These are phyloP conservation scores for Malassezia brasiliensis DNA, from an alignment of 1,284 basidiomycete genomes.

Conservation along the genomic window DNA sequence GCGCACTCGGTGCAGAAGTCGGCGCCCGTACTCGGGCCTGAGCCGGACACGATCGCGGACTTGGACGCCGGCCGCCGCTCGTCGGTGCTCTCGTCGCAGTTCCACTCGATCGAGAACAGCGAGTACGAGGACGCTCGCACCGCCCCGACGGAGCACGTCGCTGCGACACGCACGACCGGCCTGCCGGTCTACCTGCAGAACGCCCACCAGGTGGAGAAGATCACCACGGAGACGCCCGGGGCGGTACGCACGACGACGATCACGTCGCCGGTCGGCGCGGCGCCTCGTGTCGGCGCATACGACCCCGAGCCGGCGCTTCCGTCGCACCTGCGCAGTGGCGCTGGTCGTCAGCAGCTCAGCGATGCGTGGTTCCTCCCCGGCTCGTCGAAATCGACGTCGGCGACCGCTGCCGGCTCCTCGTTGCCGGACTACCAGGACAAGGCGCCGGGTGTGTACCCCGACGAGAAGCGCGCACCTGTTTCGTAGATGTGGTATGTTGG, in stretches of 20 bases:
- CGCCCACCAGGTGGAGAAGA: no score
- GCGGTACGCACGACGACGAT: neutral
- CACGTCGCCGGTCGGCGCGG: neutral
- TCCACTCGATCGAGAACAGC: neutral
- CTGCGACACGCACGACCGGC: neutral
- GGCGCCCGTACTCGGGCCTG: neutral
- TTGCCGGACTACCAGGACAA: neutral
- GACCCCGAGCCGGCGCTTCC: conserved; percentile 1
- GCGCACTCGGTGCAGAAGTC: neutral
- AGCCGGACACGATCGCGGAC: neutral
- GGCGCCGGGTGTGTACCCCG: neutral
- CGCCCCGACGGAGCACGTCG: neutral
- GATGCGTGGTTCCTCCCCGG: conserved; percentile 13
- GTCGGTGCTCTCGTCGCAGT: neutral
- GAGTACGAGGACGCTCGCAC: conserved; percentile 4
- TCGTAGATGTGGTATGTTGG: conserved; percentile 2
- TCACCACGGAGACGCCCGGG: no score
- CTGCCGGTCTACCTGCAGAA: no score
- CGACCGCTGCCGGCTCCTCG: neutral
- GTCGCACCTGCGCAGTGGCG: neutral
- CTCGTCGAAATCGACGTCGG: neutral
- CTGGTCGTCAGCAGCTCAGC: neutral
- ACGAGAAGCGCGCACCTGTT: neutral
- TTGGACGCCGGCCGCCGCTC: neutral
- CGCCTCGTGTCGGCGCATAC: neutral